phyloP scores from a whole-genome alignment of 2,329 filamentous ascomycete species.

The Diaporthe citrichinensis region DNA sequence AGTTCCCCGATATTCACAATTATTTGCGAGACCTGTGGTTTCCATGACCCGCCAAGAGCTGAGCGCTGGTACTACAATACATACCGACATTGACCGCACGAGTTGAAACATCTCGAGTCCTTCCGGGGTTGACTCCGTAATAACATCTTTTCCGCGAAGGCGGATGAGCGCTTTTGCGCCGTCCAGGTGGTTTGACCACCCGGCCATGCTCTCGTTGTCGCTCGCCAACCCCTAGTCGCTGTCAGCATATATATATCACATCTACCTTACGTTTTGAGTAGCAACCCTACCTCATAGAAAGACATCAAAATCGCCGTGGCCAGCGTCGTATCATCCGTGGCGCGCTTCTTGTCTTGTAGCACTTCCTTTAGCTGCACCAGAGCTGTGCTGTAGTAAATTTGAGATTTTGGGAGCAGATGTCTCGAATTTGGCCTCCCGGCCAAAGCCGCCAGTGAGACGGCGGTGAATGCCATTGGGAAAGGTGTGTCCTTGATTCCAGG shows the following conservation, averaged over 20 bases:
- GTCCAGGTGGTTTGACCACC: slow-evolving; percentile 45
- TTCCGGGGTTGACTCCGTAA: slow-evolving; percentile 39
- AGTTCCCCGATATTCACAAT: neutral
- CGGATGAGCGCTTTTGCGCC: slow-evolving; percentile 45
- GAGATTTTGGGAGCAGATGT: slow-evolving; percentile 42
- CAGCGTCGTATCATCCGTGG: slow-evolving; percentile 44
- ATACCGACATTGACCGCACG: slow-evolving; percentile 45
- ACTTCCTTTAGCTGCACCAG: slow-evolving; percentile 44
- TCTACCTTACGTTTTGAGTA: neutral
- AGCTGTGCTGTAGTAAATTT: slow-evolving; percentile 45
- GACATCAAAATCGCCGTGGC: slow-evolving; percentile 45
- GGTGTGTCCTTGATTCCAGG: slow-evolving; percentile 43
- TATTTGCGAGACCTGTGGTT: neutral
- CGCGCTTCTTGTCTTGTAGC: slow-evolving; percentile 43
- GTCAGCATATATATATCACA: neutral
- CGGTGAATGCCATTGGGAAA: slow-evolving; percentile 45
- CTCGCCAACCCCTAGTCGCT: slow-evolving; percentile 40
- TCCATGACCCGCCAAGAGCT: neutral
- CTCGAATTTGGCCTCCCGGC: slow-evolving; percentile 46
- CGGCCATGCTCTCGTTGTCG: slow-evolving; percentile 42
- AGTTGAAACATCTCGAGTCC: slow-evolving; percentile 47
- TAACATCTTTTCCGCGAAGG: slow-evolving; percentile 42
- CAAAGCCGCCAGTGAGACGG: slow-evolving; percentile 45
- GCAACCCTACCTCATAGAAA: slow-evolving; percentile 44
- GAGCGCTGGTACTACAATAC: neutral